Evolutionary conservation across 257 asterid genomes (phyloP), one percentile per base, ranked within the genome.

Genomic region (Osmanthus fragrans): DNA sequence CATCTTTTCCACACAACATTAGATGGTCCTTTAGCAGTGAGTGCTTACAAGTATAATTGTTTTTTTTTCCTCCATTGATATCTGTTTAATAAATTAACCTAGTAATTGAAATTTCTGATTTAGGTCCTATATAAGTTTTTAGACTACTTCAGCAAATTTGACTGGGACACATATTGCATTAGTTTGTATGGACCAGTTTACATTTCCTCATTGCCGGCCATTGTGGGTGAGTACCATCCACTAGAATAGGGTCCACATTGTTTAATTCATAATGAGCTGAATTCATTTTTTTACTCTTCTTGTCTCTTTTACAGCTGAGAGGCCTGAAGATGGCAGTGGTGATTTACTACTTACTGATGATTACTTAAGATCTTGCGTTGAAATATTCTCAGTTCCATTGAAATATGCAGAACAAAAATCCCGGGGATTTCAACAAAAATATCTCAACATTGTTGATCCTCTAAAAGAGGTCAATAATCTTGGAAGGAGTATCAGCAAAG

Each of bases 91-190:
- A 58, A 69, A 73, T 75, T 54, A 70, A 72, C 75, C 78, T 82
- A 78, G 73, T 79, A 29, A 42, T 73, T 51, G 71, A 10, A 67
- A 76, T 80, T 40, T 74, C 39, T 64, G 77, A 45, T 76, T 74
- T 76, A 96, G 99, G 99, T 96, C 71, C 85, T 96, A 33, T 89
- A 84, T 84, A 93, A 88, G 32, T 96, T 96, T 83, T 81, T 96
- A 92, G 96, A 93, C 72, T 89, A 92, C 80, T 96, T 90, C 79
- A 89, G 98, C 87, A 87, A 93, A 76, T 96, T 96, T 36, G 92
- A 92, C 64, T 96, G 99, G 99, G 97, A 90, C 18, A 85, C 88
- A 73, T 88, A 90, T 54, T 82, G 93, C 27, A 77, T 96, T 66
- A 93, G 94, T 84, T 81, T 96, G 84, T 79, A 78, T 60, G 99